A percentile compares a stretch with the other conserved stretches of the same genome.
Conservation (phyloP, 2,329 filamentous ascomycete genomes). For the Sporothrix curviconia region DNA sequence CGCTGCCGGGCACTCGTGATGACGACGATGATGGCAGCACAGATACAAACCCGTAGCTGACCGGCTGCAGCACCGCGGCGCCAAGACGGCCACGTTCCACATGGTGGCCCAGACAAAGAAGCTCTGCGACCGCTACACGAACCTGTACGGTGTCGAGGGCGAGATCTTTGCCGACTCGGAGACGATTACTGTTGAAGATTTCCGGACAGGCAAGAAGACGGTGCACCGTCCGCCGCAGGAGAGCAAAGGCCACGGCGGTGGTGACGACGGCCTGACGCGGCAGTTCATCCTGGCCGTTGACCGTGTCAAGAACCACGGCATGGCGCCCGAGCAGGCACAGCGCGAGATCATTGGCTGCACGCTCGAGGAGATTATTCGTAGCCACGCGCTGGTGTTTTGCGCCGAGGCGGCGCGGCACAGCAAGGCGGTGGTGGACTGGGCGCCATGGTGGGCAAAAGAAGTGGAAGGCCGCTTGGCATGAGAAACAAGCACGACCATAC, state of each 20-base stretch:
- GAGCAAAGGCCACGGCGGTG: conserved; percentile 62
- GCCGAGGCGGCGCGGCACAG: conserved; percentile 76
- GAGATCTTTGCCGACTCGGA: conserved; percentile 81
- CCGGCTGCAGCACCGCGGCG: conserved; percentile 41
- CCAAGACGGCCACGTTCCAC: conserved; percentile 85
- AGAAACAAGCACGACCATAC: neutral
- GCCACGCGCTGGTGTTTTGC: conserved; percentile 88
- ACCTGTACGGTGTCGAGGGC: conserved; percentile 79
- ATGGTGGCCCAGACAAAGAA: conserved; percentile 89
- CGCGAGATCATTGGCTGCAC: conserved; percentile 70
- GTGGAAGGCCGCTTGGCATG: conserved; percentile 29
- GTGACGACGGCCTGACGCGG: conserved; percentile 70
- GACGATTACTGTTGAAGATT: conserved; percentile 70
- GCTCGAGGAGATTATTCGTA: conserved; percentile 78
- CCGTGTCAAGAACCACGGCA: conserved; percentile 64
- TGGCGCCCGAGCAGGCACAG: conserved; percentile 66
- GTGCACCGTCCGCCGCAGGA: conserved; percentile 56
- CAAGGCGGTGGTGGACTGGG: conserved; percentile 67
- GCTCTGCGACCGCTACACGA: conserved; percentile 77
- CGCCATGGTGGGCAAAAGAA: conserved; percentile 63
- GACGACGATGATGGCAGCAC: neutral
- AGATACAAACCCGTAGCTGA: conserved; percentile 16
- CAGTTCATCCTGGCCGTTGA: conserved; percentile 81
- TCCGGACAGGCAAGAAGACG: conserved; percentile 50
- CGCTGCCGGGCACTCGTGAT: conserved; percentile 24